A percentile compares a stretch with the other conserved stretches of the same genome.
Conservation (phyloP, 75 land plant genomes). For the Selaginella moellendorffii region DNA sequence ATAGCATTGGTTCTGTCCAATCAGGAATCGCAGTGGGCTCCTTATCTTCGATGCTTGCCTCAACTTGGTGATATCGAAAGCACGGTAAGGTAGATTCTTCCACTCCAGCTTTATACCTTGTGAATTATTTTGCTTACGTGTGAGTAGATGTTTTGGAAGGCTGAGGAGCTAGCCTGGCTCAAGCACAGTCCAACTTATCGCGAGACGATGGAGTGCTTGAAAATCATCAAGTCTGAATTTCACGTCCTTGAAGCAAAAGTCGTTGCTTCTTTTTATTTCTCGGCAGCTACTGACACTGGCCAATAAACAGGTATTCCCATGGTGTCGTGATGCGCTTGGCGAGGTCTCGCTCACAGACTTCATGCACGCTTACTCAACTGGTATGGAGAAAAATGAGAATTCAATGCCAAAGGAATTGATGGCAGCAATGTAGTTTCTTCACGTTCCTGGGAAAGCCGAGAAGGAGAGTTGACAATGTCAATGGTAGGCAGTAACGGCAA, state of each 20-base stretch:
- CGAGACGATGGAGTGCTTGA: not conserved
- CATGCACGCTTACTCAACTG: not conserved
- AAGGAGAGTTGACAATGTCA: not conserved
- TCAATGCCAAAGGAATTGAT: not conserved
- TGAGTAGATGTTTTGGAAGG: not conserved
- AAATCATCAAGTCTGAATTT: not conserved
- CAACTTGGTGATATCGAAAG: not conserved
- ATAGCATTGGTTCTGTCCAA: too few relatives aligned
- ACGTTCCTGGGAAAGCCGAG: not conserved
- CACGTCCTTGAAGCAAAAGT: not conserved
- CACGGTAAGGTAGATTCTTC: not conserved
- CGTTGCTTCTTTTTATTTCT: not conserved
- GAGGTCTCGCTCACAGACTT: not conserved
- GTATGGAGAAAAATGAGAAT: not conserved
- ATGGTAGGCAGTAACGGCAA: not conserved
- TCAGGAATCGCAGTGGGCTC: not conserved
- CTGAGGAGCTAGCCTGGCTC: not conserved
- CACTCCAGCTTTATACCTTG: not conserved
- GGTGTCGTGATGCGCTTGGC: not conserved
- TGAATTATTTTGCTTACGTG: not conserved
- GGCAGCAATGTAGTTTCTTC: not conserved
- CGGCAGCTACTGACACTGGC: not conserved
- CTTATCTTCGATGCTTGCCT: not conserved
- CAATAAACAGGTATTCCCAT: not conserved
- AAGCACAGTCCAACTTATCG: not conserved